Conservation (phyloP, 2,329 filamentous ascomycete species). For the Calonectria fujianensis region DNA sequence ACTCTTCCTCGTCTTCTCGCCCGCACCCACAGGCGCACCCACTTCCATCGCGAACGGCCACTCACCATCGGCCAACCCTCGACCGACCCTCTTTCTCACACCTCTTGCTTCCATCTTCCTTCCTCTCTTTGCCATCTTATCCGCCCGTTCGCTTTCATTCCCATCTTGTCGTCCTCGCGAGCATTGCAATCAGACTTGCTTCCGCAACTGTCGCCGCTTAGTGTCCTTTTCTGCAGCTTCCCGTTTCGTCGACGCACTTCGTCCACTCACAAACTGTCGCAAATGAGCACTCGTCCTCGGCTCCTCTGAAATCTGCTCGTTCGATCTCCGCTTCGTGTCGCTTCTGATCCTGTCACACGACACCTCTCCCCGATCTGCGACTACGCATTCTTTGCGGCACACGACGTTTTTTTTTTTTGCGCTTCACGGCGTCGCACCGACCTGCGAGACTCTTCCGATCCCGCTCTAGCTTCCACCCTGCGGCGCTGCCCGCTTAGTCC, state of each 20-base stretch:
- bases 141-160: constrained; percentile 28
- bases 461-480: constrained; percentile 42
- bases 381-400: constrained; percentile 10
- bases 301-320: constrained; percentile 38
- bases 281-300: constrained; percentile 40
- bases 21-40: constrained; percentile 37
- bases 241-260: constrained; percentile 35
- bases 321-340: constrained; percentile 31
- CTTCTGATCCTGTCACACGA: constrained; percentile 33
- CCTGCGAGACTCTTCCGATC: constrained; percentile 36
- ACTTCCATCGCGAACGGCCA: constrained; percentile 44
- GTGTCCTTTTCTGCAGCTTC: constrained; percentile 39
- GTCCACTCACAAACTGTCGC: constrained; percentile 42
- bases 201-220: constrained; percentile 9
- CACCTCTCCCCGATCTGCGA: constrained; percentile 33
- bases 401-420: constrained; percentile 19
- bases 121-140: constrained; percentile 27
- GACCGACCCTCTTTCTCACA: constrained; percentile 31
- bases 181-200: constrained; percentile 26
- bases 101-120: constrained; percentile 26
- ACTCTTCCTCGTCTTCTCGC: constrained; percentile 40
- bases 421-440: constrained; percentile 33
- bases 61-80: constrained; percentile 43
- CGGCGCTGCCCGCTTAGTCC: constrained; percentile 36
- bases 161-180: constrained; percentile 1